Conservation (phyloP, 345 rosid species). For the Syzygium grande region DNA sequence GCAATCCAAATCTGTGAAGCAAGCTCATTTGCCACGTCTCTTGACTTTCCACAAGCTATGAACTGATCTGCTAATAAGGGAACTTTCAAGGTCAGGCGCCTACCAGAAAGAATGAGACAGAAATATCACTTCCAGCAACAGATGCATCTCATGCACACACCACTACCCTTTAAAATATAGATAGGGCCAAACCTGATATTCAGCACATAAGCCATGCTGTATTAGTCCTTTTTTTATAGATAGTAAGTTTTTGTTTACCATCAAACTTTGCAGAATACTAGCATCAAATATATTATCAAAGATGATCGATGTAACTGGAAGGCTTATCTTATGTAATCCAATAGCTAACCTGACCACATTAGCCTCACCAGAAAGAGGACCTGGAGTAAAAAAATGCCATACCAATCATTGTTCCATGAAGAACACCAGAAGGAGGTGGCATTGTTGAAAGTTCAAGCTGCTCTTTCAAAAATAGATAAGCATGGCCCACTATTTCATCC, state of each 20-base stretch:
- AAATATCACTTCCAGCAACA: neutral
- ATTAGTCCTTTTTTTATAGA: neutral
- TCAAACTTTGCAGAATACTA: neutral
- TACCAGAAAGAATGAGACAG: neutral
- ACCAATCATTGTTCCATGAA: conserved; percentile 90
- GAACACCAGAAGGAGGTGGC: conserved; percentile 54
- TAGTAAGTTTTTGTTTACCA: neutral
- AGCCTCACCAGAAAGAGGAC: neutral
- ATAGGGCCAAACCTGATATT: neutral
- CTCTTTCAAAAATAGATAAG: conserved; percentile 77
- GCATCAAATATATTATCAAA: neutral
- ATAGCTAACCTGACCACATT: neutral
- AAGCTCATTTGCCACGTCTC: conserved; percentile 65
- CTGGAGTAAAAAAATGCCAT: conserved; percentile 1
- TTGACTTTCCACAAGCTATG: conserved; percentile 67
- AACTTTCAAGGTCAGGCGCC: neutral
- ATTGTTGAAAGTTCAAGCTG: conserved; percentile 58
- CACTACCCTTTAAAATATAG: neutral
- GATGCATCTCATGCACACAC: neutral
- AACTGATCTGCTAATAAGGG: conserved; percentile 53
- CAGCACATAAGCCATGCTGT: neutral
- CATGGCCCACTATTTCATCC: conserved; percentile 78
- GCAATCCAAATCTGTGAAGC: conserved; percentile 80
- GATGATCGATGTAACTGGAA: neutral
- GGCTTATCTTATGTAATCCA: neutral